Percentiles rank a stretch among this genome's conserved stretches.
Evolutionary conservation across 139 green algal genomes (phyloP).

Genomic region (Micractinium conductrix): DNA sequence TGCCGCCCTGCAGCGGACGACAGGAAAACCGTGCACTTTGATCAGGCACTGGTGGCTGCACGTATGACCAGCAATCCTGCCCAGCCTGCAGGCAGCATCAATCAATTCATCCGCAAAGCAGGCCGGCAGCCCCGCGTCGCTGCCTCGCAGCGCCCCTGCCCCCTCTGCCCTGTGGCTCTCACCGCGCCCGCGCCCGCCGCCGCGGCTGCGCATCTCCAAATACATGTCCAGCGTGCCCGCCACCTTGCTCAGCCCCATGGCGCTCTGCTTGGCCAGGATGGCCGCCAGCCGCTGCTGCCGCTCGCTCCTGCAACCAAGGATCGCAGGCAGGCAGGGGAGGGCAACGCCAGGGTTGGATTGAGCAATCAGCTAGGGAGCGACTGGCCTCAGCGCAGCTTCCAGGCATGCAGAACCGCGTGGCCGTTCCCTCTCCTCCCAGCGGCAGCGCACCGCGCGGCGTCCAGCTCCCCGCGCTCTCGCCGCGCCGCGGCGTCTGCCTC

Average conservation of each 20-base stretch:
- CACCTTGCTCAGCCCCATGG: conserved; percentile 37
- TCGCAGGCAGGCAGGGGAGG: neutral
- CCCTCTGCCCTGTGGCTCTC: conserved; percentile 6
- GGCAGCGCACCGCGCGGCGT: conserved; percentile 1
- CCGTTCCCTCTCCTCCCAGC: no score
- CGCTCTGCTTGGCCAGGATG: conserved; percentile 34
- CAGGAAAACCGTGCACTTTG: neutral
- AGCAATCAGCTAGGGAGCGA: neutral
- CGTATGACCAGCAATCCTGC: neutral
- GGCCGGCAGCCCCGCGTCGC: neutral
- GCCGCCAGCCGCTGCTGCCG: conserved; percentile 40
- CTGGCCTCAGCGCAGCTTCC: neutral
- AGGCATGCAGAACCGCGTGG: neutral
- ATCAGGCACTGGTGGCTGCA: no score
- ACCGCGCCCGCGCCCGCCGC: neutral
- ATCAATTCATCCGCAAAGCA: no score
- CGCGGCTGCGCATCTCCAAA: conserved; percentile 12
- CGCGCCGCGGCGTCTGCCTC: conserved; percentile 18
- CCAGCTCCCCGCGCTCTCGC: conserved; percentile 33
- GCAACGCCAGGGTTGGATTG: neutral
- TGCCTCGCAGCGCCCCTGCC: neutral
- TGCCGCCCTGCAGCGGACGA: neutral
- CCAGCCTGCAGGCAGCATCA: neutral
- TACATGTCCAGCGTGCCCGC: conserved; percentile 47
- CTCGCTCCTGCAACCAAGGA: conserved; percentile 15